Evolutionary conservation across 2,329 filamentous ascomycete species (phyloP).

Genomic region (Aspergillus texensis): DNA sequence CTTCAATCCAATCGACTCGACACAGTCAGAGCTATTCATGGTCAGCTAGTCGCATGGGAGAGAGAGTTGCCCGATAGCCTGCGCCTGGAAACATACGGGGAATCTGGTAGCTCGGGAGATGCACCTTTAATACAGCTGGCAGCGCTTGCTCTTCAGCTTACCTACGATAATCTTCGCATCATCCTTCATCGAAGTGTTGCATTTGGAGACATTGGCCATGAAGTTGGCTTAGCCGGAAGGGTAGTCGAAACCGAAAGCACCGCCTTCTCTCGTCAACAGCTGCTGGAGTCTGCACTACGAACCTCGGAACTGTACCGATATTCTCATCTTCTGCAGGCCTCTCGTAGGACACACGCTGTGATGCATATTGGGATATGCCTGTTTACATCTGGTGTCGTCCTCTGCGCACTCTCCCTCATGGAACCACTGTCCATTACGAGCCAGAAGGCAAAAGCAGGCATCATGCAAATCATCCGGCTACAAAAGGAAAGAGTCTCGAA

Average conservation of each 20-base stretch:
- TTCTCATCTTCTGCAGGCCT: slow-evolving; percentile 13
- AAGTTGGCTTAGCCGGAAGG: not conserved
- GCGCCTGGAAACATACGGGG: slow-evolving; percentile 7
- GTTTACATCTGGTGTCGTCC: slow-evolving; percentile 20
- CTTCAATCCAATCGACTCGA: slow-evolving; percentile 8
- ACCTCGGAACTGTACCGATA: slow-evolving; percentile 10
- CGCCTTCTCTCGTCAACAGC: slow-evolving; percentile 8
- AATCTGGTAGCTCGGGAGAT: not conserved
- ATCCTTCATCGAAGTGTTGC: slow-evolving; percentile 15
- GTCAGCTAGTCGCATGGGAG: slow-evolving; percentile 4
- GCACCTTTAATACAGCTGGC: slow-evolving; percentile 7
- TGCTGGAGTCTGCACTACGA: slow-evolving; percentile 13
- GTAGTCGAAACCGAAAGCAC: not conserved
- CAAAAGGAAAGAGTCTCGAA: slow-evolving; percentile 10
- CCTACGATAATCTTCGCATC: slow-evolving; percentile 16
- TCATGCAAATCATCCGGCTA: slow-evolving; percentile 14
- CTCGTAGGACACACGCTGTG: slow-evolving; percentile 17
- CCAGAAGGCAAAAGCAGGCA: slow-evolving; percentile 16
- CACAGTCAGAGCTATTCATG: slow-evolving; percentile 4
- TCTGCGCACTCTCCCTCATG: slow-evolving; percentile 15
- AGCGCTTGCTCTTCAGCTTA: slow-evolving; percentile 13
- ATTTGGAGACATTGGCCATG: slow-evolving; percentile 8
- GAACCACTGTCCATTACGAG: slow-evolving; percentile 12
- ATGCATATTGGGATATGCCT: slow-evolving; percentile 21
- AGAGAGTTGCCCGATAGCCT: slow-evolving; percentile 7